These are phyloP conservation scores for Melampsora americana DNA, from an alignment of 1,284 basidiomycete genomes.

Conservation along the genomic window DNA sequence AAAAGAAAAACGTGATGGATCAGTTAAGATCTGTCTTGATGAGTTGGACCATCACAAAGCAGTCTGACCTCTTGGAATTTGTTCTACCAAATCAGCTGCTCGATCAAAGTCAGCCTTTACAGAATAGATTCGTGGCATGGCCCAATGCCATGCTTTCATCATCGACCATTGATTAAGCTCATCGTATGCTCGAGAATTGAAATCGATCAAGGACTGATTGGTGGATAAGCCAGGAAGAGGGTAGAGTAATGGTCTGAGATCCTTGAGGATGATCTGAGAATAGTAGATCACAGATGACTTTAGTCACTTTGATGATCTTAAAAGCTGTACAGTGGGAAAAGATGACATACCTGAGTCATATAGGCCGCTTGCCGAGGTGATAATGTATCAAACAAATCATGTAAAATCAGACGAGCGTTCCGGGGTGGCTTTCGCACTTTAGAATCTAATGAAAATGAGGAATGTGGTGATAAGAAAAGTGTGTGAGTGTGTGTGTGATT, in stretches of 20 bases:
- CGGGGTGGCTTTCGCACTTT: not conserved
- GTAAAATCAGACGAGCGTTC: constrained; percentile 6
- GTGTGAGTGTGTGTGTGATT: constrained; percentile 48
- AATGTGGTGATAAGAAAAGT: constrained; percentile 37
- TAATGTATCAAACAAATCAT: constrained; percentile 13
- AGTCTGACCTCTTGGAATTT: constrained; percentile 45
- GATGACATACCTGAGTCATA: constrained; percentile 25
- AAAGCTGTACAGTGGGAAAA: not conserved
- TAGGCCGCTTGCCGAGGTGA: constrained; percentile 22
- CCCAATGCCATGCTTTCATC: constrained; percentile 69
- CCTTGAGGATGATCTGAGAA: constrained; percentile 77
- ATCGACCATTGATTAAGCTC: constrained; percentile 64
- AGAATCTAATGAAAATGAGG: not conserved
- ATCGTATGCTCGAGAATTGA: constrained; percentile 62
- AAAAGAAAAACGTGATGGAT: no score
- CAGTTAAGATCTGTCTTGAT: no score
- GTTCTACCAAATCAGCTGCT: constrained; percentile 62
- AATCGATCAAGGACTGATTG: constrained; percentile 58
- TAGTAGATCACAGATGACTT: constrained; percentile 54
- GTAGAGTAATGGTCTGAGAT: constrained; percentile 71
- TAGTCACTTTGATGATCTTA: constrained; percentile 9
- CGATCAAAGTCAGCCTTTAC: constrained; percentile 63
- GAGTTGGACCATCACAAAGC: no score
- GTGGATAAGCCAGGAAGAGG: constrained; percentile 59
- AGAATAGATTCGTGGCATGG: constrained; percentile 63